Base-by-base conservation (phyloP, 192 early-diverging fungal species). In the Fimicolochytrium jonesii region DNA sequence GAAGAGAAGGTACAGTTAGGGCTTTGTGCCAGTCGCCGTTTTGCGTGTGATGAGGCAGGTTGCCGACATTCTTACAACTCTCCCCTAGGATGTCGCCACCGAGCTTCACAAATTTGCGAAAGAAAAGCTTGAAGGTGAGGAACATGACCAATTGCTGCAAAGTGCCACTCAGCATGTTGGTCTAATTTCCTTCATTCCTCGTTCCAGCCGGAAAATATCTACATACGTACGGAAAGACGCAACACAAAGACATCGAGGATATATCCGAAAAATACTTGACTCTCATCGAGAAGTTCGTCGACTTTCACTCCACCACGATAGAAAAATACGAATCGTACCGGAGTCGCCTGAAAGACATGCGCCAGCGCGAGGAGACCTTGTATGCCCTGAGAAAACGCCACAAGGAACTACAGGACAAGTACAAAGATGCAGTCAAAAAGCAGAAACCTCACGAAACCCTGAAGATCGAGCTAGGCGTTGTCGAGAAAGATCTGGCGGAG, bases 1-100 rank as follows among this genome's bases (percentile, higher is more conserved):
- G 73, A 74, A 34, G 72, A 74, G 36, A 69, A 69, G 57, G 57
- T 56, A 39, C 20, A 13, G 28, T n/a, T n/a, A n/a, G n/a, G n/a
- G n/a, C n/a, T n/a, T n/a, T n/a, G n/a, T n/a, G n/a, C n/a, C n/a
- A n/a, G n/a, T n/a, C n/a, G n/a, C n/a, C n/a, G n/a, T n/a, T n/a
- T n/a, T n/a, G n/a, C n/a, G n/a, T n/a, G n/a, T n/a, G n/a, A n/a
- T n/a, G n/a, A n/a, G n/a, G n/a, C n/a, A n/a, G n/a, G n/a, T n/a
- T n/a, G n/a, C n/a, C n/a, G n/a, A n/a, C n/a, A n/a, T n/a, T n/a
- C n/a, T n/a, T n/a, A n/a, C n/a, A n/a, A n/a, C n/a, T n/a, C n/a
- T n/a, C n/a, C n/a, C n/a, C n/a, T 23, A 62, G 64, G 73, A 70
- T 30, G 68, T 67, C 2, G 46, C 63, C 10, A 70, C 56, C 49